Percentiles rank a stretch among this genome's conserved stretches.
These are phyloP conservation scores for Paulownia fortunei DNA, from an alignment of 257 asterid genomes.

Conservation along the genomic window DNA sequence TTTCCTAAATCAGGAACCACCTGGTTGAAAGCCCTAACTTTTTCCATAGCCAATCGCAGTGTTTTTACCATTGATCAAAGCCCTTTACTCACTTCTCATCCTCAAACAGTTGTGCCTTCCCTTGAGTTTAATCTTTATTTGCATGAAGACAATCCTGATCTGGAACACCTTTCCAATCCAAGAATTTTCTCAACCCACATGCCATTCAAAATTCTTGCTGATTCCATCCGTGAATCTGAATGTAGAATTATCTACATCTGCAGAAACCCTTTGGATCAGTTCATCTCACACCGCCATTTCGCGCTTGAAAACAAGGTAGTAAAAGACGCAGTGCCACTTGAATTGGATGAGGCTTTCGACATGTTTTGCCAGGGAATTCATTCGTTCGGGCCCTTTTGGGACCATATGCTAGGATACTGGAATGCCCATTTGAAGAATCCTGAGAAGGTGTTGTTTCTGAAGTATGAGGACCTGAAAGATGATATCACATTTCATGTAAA, in stretches of 20 bases:
- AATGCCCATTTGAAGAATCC: too few species aligned
- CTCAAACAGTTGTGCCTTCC: conserved; percentile 17
- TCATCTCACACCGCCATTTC: conserved; percentile 15
- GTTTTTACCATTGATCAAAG: not conserved
- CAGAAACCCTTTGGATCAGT: conserved; percentile 30
- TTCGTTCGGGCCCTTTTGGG: conserved; percentile 32
- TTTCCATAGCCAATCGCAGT: conserved; percentile 24
- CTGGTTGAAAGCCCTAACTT: conserved; percentile 34
- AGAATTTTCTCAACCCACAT: conserved; percentile 32
- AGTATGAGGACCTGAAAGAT: conserved; percentile 24
- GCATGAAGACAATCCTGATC: not conserved
- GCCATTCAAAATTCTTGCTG: not conserved
- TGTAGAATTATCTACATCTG: conserved; percentile 14
- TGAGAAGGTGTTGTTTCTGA: too few species aligned
- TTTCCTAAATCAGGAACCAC: conserved; percentile 43
- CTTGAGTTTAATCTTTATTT: not conserved
- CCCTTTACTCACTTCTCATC: conserved; percentile 27
- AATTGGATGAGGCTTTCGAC: conserved; percentile 17
- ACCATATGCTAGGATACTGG: conserved; percentile 35
- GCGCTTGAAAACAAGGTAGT: not conserved
- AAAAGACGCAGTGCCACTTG: not conserved
- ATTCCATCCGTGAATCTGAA: conserved; percentile 8
- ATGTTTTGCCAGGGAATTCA: conserved; percentile 10
- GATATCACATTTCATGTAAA: not conserved
- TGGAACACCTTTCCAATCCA: not conserved